Base-by-base conservation (phyloP, 305 asterid species). In the Solanum chacoense region DNA sequence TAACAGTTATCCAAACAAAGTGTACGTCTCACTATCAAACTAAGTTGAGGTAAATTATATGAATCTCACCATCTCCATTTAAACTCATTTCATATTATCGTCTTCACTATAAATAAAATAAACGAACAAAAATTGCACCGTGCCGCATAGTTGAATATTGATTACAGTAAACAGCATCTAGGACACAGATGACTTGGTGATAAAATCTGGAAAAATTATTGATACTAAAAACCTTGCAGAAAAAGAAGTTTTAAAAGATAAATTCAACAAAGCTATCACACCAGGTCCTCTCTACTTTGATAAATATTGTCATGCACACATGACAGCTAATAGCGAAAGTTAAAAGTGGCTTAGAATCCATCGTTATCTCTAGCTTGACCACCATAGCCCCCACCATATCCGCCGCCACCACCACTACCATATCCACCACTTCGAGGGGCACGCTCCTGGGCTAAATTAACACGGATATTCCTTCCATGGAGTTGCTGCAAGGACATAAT, bases 381-480 rank as follows among this genome's bases (percentile, higher is more conserved):
- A 71, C 85, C 80, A 75, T 84, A 55, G 90, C 89, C 89, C 5
- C 50, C 40, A 28, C 94, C 93, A 69, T 26, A 92, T 20, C 91
- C 90, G 0, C 13, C 32, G 8, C 86, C 90, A 2, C 85, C 63
- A 50, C 88, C 90, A 31, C 93, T 93, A 12, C 94, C 92, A 12
- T 59, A 59, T 59, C 69, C 26, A 0, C 92, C 93, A 4, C 79
- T 84, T 55, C 94, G 94, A 84, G 96, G 94, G 9, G 95, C 85
- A 87, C 95, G 93, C 78, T 97, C 98, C 67, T 91, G 90, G 5
- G 98, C 98, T 10, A 14, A 24, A 84, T 94, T 94, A 28, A 96
- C 99, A 9, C 98, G 96, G 85, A 96, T 95, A 90, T 90, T 92
- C 92, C 98, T 96, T 83, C 98, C 98, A 1, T 93, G 79, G 89